Percentiles rank a stretch among this genome's conserved stretches.
phyloP scores from a whole-genome alignment of 345 rosid genomes.

The Hibiscus mutabilis region DNA sequence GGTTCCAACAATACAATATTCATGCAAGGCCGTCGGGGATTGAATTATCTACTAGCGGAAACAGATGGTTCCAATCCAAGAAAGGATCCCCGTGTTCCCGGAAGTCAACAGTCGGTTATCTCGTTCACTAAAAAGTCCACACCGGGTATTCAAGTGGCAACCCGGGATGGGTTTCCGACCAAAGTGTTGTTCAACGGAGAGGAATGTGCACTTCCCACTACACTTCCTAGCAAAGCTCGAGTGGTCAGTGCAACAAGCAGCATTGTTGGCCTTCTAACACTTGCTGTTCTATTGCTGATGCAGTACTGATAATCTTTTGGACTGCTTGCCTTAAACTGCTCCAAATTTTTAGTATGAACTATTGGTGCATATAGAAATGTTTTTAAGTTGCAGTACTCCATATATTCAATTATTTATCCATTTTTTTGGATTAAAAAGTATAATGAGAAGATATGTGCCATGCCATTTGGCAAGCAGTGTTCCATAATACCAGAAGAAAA shows the following conservation, averaged over 20 bases:
- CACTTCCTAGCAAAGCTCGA: constrained; percentile 39
- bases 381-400: background rate
- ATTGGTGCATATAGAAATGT: background rate
- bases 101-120: constrained; percentile 77
- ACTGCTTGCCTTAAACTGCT: too few relatives aligned
- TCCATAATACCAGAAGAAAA: background rate
- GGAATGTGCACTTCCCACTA: constrained; percentile 70
- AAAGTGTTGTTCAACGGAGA: constrained; percentile 94
- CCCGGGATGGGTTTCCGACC: constrained; percentile 84
- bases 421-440: background rate
- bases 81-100: constrained; percentile 70
- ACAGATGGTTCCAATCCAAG: constrained; percentile 49
- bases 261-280: constrained; percentile 4
- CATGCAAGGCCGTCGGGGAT: constrained; percentile 66
- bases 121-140: constrained; percentile 80
- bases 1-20: constrained; percentile 56
- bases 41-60: constrained; percentile 72
- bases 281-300: constrained; percentile 4
- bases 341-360: too few relatives aligned
- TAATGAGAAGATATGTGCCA: background rate
- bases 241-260: background rate
- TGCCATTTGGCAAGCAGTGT: background rate
- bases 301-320: background rate
- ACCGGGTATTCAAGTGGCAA: constrained; percentile 57
- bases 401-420: background rate